These are phyloP conservation scores for Colletotrichum limetticola DNA, from an alignment of 2,329 filamentous ascomycete species.

Conservation along the genomic window DNA sequence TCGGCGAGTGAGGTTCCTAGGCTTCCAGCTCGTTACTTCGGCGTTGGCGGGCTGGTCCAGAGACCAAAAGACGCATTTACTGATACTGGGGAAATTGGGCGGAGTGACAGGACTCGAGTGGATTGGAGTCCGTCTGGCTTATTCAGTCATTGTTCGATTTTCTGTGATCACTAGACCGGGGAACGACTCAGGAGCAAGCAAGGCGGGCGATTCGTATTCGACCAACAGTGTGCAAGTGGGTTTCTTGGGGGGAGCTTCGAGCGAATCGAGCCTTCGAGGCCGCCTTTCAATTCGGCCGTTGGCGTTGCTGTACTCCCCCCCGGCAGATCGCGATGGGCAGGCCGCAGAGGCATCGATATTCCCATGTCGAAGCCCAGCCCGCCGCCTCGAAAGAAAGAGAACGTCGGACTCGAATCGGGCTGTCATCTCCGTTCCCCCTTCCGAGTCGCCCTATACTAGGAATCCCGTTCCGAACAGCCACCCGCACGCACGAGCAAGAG, in stretches of 20 bases:
- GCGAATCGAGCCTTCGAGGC: not conserved
- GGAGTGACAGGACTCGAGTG: not conserved
- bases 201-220: conserved; percentile 7
- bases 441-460: conserved; percentile 20
- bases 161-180: not conserved
- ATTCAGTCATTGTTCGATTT: not conserved
- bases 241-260: not conserved
- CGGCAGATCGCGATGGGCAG: conserved; percentile 13
- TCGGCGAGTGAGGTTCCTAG: not conserved
- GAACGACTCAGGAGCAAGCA: conserved; percentile 8
- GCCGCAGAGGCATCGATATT: not conserved
- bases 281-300: conserved; percentile 4
- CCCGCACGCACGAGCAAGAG: not conserved
- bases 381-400: conserved; percentile 1
- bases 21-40: no score
- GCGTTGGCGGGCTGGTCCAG: no score
- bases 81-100: conserved; percentile 18
- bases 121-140: not conserved
- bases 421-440: conserved; percentile 25
- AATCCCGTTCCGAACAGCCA: not conserved
- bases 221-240: conserved; percentile 1
- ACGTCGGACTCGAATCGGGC: conserved; percentile 16
- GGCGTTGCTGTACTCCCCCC: not conserved
- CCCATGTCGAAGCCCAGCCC: conserved; percentile 10
- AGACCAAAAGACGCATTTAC: not conserved